A percentile compares a stretch with the other conserved stretches of the same genome.
phyloP scores from a whole-genome alignment of 2,329 filamentous ascomycete genomes.

The Ophiostoma sp. region DNA sequence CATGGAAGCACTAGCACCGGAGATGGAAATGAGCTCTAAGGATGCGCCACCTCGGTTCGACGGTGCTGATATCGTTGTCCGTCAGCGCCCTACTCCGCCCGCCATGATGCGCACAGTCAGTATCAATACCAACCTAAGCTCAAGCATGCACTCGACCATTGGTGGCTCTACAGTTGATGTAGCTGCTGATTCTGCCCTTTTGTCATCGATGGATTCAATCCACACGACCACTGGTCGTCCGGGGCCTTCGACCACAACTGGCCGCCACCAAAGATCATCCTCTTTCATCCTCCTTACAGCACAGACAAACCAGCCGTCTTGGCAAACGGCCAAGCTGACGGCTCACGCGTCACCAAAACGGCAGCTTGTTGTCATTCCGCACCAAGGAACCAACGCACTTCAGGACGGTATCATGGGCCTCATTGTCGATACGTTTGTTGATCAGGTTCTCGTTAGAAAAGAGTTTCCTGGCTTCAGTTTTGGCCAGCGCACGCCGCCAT shows the following conservation, averaged over 20 bases:
- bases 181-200: conserved; percentile 17
- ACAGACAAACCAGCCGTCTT: conserved; percentile 53
- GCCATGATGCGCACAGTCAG: conserved; percentile 65
- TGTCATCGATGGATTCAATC: conserved; percentile 41
- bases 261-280: conserved; percentile 66
- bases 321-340: conserved; percentile 58
- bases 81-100: conserved; percentile 60
- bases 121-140: conserved; percentile 31
- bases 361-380: conserved; percentile 38
- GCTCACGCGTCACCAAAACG: conserved; percentile 57
- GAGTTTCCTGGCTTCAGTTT: conserved; percentile 86
- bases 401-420: conserved; percentile 74
- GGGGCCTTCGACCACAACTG: neutral
- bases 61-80: conserved; percentile 76
- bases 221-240: neutral
- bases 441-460: conserved; percentile 78
- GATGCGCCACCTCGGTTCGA: conserved; percentile 79
- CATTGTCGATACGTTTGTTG: conserved; percentile 72
- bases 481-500: conserved; percentile 82
- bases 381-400: conserved; percentile 60
- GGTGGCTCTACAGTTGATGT: conserved; percentile 19
- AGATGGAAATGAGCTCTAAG: conserved; percentile 79
- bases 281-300: conserved; percentile 86
- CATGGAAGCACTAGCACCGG: conserved; percentile 73
- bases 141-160: conserved; percentile 24